Evolutionary conservation across 352 stramenopile genomes (phyloP).

Genomic region (Peronospora belbahrii): DNA sequence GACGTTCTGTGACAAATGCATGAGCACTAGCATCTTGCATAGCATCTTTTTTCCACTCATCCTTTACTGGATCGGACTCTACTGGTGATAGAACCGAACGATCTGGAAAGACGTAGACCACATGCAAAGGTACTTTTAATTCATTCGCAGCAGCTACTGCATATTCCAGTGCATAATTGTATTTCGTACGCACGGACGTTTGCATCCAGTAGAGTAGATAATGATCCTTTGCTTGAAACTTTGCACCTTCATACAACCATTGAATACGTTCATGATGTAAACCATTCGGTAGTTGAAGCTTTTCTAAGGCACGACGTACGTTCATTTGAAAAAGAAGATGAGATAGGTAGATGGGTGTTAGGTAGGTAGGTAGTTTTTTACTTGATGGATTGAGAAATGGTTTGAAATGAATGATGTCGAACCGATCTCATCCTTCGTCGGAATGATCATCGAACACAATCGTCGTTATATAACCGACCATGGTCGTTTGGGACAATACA

Average conservation of each 20-base stretch:
- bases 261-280: constrained; percentile 61
- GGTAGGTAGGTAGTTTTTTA: too few relatives aligned
- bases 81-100: constrained; percentile 28
- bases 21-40: constrained; percentile 52
- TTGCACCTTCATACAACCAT: constrained; percentile 62
- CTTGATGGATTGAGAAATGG: too few relatives aligned
- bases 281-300: constrained; percentile 46
- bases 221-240: constrained; percentile 3
- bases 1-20: constrained; percentile 55
- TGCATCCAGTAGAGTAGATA: constrained; percentile 87
- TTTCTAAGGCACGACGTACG: constrained; percentile 48
- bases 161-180: constrained; percentile 81
- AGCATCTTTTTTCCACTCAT: constrained; percentile 28
- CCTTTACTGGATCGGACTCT: constrained; percentile 5
- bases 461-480: background rate
- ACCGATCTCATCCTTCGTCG: too few relatives aligned
- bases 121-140: constrained; percentile 58
- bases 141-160: constrained; percentile 59
- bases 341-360: too few relatives aligned
- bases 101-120: constrained; percentile 68
- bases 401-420: too few relatives aligned
- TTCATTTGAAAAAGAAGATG: constrained; percentile 19
- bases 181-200: constrained; percentile 67
- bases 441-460: too few relatives aligned
- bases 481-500: background rate